phyloP scores from a whole-genome alignment of 306 rosid genomes.

The Alnus glutinosa region DNA sequence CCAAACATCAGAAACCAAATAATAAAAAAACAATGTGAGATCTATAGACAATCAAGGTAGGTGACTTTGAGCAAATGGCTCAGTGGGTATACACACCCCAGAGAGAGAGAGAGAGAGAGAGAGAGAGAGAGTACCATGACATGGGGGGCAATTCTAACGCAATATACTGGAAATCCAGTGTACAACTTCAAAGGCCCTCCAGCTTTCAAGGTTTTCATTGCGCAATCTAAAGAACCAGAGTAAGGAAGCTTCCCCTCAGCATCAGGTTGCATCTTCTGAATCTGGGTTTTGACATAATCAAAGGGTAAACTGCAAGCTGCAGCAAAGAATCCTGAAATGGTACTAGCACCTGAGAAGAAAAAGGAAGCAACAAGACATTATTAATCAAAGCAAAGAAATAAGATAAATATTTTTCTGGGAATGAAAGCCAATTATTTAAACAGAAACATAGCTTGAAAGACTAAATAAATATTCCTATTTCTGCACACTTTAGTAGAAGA shows the following conservation, averaged over 20 bases:
- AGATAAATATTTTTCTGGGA: not conserved
- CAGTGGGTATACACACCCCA: not conserved
- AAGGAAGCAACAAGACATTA: slow-evolving; percentile 3
- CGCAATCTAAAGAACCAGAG: slow-evolving; percentile 88
- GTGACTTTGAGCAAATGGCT: not conserved
- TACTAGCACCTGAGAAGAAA: slow-evolving; percentile 66
- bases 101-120: not conserved
- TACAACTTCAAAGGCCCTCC: slow-evolving; percentile 91
- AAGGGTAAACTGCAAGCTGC: slow-evolving; percentile 97
- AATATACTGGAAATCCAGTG: slow-evolving; percentile 93
- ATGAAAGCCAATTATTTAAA: not conserved
- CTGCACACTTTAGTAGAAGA: not conserved
- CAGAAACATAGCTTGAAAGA: not conserved
- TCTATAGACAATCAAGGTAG: not conserved
- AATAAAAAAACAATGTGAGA: not conserved
- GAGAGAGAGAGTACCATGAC: slow-evolving; percentile 72
- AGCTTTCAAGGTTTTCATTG: slow-evolving; percentile 64
- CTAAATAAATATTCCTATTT: not conserved
- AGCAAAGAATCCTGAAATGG: slow-evolving; percentile 89
- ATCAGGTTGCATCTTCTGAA: slow-evolving; percentile 98
- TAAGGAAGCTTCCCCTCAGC: slow-evolving; percentile 88
- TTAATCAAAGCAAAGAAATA: slow-evolving; percentile 13
- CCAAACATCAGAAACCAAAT: slow-evolving; percentile 9
- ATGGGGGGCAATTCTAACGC: slow-evolving; percentile 91
- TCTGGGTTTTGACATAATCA: slow-evolving; percentile 94